Evolutionary conservation across 768 basidiomycete genomes (phyloP).

Genomic region (Amanita pseudoporphyria): DNA sequence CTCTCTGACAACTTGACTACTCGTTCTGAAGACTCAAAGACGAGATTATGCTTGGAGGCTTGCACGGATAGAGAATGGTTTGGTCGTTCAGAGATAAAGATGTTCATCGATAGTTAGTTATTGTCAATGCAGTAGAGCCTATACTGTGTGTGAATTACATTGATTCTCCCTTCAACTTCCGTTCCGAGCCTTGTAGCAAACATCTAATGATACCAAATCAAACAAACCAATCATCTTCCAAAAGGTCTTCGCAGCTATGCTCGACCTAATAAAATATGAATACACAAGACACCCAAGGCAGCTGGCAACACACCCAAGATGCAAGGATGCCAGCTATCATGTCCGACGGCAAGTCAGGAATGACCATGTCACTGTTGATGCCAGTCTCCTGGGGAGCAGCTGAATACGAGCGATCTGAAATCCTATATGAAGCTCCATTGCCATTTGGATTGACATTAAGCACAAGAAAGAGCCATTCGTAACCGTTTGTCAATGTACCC

Average conservation of each 20-base stretch:
- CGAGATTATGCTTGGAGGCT: neutral
- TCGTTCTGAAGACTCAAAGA: neutral
- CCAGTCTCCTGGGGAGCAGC: slow-evolving; percentile 7
- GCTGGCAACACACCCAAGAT: slow-evolving; percentile 10
- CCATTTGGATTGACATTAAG: slow-evolving; percentile 15
- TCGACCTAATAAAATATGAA: slow-evolving; percentile 11
- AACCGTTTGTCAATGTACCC: slow-evolving; percentile 15
- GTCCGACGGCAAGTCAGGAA: slow-evolving; percentile 3
- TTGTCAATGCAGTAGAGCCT: neutral
- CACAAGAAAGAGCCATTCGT: slow-evolving; percentile 17
- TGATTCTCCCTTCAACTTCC: neutral
- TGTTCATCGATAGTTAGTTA: neutral
- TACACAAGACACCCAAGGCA: neutral
- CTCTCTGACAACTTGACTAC: too few relatives aligned
- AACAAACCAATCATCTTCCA: slow-evolving; percentile 12
- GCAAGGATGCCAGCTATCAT: slow-evolving; percentile 11
- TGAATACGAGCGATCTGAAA: slow-evolving; percentile 12
- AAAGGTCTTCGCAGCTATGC: slow-evolving; percentile 11
- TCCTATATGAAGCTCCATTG: slow-evolving; percentile 13
- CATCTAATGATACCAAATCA: neutral
- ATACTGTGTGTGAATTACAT: slow-evolving; percentile 2
- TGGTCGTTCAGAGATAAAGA: neutral
- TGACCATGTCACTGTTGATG: slow-evolving; percentile 2
- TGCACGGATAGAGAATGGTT: too few relatives aligned
- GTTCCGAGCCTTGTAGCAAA: neutral